These are phyloP conservation scores for Colletotrichum brevisporum DNA, from an alignment of 2,329 filamentous ascomycete genomes.

Conservation along the genomic window DNA sequence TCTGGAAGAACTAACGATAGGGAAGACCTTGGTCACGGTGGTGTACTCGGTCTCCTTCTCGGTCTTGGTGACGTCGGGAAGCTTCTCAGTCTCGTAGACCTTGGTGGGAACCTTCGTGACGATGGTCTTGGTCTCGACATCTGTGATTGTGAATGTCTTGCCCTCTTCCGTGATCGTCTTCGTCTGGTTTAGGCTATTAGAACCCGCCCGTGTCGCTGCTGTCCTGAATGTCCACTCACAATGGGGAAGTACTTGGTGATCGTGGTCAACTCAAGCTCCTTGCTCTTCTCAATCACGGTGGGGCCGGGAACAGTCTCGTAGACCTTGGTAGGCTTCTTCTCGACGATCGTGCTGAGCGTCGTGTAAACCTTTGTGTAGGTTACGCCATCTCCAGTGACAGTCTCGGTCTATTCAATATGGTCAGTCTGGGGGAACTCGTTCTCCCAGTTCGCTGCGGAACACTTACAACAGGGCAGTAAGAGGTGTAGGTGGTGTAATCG, in stretches of 20 bases:
- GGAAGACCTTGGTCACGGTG: conserved; percentile 60
- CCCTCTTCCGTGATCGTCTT: conserved; percentile 41
- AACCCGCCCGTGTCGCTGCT: background rate
- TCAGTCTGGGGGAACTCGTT: background rate
- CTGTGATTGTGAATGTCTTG: conserved; percentile 44
- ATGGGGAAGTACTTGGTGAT: conserved; percentile 18
- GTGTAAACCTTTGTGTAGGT: conserved; percentile 48
- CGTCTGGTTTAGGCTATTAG: background rate
- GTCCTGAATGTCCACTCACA: conserved; percentile 4
- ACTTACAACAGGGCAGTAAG: conserved; percentile 45
- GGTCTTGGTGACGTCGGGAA: conserved; percentile 55
- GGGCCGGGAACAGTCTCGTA: conserved; percentile 55
- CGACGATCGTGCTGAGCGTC: conserved; percentile 47
- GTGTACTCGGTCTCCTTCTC: conserved; percentile 55
- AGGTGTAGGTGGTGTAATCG: conserved; percentile 59
- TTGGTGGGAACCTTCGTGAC: conserved; percentile 50
- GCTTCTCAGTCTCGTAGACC: conserved; percentile 51
- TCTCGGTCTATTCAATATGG: conserved; percentile 45
- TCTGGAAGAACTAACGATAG: conserved; percentile 44
- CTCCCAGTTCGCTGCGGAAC: too few relatives aligned
- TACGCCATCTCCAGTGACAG: conserved; percentile 53
- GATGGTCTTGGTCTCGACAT: conserved; percentile 47
- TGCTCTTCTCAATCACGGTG: conserved; percentile 50
- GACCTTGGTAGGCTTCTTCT: conserved; percentile 50
- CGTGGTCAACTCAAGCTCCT: conserved; percentile 45